phyloP scores from a whole-genome alignment of 352 stramenopile species.

The Phytophthora sp. region DNA sequence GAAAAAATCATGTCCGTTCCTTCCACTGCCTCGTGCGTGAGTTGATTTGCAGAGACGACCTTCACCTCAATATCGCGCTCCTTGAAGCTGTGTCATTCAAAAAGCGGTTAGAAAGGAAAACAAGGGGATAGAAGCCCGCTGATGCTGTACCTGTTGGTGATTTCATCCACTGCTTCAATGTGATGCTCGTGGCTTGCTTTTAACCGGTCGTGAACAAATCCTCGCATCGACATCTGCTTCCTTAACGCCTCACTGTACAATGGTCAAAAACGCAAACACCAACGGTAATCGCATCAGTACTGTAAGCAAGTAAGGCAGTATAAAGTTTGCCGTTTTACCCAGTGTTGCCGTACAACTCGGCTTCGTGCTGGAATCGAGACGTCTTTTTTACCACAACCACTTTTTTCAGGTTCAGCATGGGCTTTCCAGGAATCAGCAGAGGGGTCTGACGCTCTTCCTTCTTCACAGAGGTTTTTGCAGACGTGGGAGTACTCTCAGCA shows the following conservation, averaged over 20 bases:
- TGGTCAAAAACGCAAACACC: slow-evolving; percentile 5
- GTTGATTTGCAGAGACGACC: slow-evolving; percentile 78
- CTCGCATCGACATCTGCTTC: slow-evolving; percentile 92
- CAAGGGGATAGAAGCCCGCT: background rate
- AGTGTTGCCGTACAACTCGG: slow-evolving; percentile 79
- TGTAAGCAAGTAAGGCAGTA: background rate
- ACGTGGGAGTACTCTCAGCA: background rate
- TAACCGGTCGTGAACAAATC: slow-evolving; percentile 87
- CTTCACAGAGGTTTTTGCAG: background rate
- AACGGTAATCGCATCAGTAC: slow-evolving; percentile 7
- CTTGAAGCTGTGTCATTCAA: slow-evolving; percentile 54
- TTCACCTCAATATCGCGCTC: slow-evolving; percentile 71
- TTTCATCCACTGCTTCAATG: slow-evolving; percentile 84
- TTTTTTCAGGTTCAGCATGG: slow-evolving; percentile 73
- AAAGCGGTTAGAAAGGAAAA: slow-evolving; percentile 13
- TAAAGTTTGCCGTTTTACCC: slow-evolving; percentile 47
- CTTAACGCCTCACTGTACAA: slow-evolving; percentile 77
- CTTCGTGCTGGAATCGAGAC: slow-evolving; percentile 88
- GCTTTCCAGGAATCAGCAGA: slow-evolving; percentile 49
- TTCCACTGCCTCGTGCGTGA: slow-evolving; percentile 81
- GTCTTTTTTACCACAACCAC: slow-evolving; percentile 90
- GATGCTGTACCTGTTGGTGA: slow-evolving; percentile 61
- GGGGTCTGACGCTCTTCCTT: slow-evolving; percentile 41
- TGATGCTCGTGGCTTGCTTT: slow-evolving; percentile 90
- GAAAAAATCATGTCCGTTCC: slow-evolving; percentile 89